Conservation (phyloP, 2,329 filamentous ascomycete species). For the Trichoderma harzianum region DNA sequence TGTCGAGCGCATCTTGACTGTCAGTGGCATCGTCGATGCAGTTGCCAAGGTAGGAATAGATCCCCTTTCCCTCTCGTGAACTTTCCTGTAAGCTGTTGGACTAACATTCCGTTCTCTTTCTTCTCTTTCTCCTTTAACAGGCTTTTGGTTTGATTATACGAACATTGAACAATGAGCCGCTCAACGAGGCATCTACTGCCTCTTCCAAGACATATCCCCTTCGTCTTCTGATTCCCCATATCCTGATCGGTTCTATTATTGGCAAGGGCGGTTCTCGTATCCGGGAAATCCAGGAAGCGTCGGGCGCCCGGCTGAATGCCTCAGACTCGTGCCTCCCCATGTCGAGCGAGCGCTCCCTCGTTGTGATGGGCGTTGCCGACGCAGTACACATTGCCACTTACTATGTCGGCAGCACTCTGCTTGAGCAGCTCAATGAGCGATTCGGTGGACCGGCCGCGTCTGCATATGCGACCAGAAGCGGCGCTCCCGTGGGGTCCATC, state of each 20-base stretch:
- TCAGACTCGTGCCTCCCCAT: slow-evolving; percentile 92
- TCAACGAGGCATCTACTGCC: slow-evolving; percentile 81
- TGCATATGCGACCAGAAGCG: slow-evolving; percentile 94
- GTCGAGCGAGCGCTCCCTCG: slow-evolving; percentile 94
- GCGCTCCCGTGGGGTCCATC: slow-evolving; percentile 86
- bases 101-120: background rate
- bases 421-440: slow-evolving; percentile 94
- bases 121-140: slow-evolving; percentile 41
- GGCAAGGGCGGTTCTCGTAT: slow-evolving; percentile 95
- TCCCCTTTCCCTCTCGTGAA: background rate
- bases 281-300: slow-evolving; percentile 97
- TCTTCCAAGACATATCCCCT: slow-evolving; percentile 97
- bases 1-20: slow-evolving; percentile 94
- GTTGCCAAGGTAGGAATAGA: slow-evolving; percentile 75
- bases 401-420: slow-evolving; percentile 96
- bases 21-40: slow-evolving; percentile 93
- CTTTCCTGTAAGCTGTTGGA: background rate
- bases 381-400: slow-evolving; percentile 98
- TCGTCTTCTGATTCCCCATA: slow-evolving; percentile 90
- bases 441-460: slow-evolving; percentile 95
- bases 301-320: slow-evolving; percentile 91
- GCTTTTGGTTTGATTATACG: slow-evolving; percentile 98
- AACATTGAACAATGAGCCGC: slow-evolving; percentile 93
- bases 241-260: slow-evolving; percentile 97
- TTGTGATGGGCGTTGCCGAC: slow-evolving; percentile 96